A percentile compares a stretch with the other conserved stretches of the same genome.
These are phyloP conservation scores for Chlamydomonas sp. DNA, from an alignment of 139 green algal genomes.

Conservation along the genomic window DNA sequence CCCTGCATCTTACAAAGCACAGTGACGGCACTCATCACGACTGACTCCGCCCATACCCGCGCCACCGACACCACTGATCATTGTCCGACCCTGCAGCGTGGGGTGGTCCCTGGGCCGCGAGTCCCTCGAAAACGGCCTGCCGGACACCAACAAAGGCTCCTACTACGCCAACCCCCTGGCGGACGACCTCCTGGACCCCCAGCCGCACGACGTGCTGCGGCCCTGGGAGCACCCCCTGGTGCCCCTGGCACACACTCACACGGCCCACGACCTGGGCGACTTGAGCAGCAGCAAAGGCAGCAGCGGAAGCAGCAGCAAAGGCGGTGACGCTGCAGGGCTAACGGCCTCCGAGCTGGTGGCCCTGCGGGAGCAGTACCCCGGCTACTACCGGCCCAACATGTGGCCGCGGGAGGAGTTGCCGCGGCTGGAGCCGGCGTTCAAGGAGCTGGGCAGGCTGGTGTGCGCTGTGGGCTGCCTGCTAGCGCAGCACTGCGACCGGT, in stretches of 20 bases:
- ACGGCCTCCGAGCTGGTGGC: background rate
- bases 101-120: constrained; percentile 73
- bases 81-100: constrained; percentile 58
- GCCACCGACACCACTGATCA: no score
- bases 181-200: constrained; percentile 8
- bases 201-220: background rate
- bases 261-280: no score
- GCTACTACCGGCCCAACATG: constrained; percentile 75
- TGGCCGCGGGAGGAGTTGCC: constrained; percentile 76
- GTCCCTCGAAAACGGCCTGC: constrained; percentile 35
- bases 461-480: constrained; percentile 65
- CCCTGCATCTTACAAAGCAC: no score
- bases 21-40: no score
- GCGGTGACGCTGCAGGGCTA: background rate
- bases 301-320: no score
- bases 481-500: constrained; percentile 61
- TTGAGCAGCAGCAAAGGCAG: no score
- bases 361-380: constrained; percentile 41
- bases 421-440: constrained; percentile 73
- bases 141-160: constrained; percentile 63
- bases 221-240: background rate
- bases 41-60: no score
- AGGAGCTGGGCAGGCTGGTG: constrained; percentile 69
- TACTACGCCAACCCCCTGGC: constrained; percentile 79
- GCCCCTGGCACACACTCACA: background rate